These are phyloP conservation scores for Mediolabrus comicus DNA, from an alignment of 108 stramenopile species.

Conservation along the genomic window DNA sequence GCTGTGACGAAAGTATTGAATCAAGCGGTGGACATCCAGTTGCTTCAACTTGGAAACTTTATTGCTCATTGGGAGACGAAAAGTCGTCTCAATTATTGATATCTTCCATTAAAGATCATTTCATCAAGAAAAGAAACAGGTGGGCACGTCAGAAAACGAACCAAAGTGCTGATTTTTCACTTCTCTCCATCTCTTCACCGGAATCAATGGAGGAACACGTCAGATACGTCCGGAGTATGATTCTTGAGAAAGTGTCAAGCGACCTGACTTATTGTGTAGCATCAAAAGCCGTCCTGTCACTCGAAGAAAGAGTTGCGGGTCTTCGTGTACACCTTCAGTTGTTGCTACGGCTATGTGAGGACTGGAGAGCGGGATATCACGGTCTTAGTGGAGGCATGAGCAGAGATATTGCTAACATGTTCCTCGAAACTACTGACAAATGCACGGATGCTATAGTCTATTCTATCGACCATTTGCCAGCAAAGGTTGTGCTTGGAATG, in stretches of 20 bases:
- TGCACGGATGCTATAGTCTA: constrained; percentile 14
- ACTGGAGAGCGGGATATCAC: constrained; percentile 19
- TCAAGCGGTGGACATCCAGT: neutral
- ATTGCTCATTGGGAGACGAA: constrained; percentile 25
- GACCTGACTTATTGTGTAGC: neutral
- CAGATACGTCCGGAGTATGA: constrained; percentile 1
- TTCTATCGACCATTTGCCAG: constrained; percentile 13
- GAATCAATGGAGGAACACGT: constrained; percentile 19
- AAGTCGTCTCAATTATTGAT: constrained; percentile 20
- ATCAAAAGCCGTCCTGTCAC: constrained; percentile 3
- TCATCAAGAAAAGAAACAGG: neutral
- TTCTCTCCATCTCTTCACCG: constrained; percentile 18
- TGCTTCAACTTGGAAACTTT: constrained; percentile 10
- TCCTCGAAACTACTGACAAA: constrained; percentile 25
- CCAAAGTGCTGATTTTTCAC: constrained; percentile 3
- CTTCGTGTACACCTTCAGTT: constrained; percentile 10
- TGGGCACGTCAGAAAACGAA: constrained; percentile 6
- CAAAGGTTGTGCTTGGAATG: neutral
- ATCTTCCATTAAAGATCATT: constrained; percentile 7
- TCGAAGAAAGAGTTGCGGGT: constrained; percentile 3
- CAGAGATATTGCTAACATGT: constrained; percentile 7
- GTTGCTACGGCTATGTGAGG: constrained; percentile 22
- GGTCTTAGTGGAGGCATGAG: constrained; percentile 35
- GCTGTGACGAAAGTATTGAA: neutral
- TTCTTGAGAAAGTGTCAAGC: constrained; percentile 10